A percentile compares a stretch with the other conserved stretches of the same genome.
These are phyloP conservation scores for Opeltia flavorubescens DNA, from an alignment of 495 filamentous ascomycete species.

Conservation along the genomic window DNA sequence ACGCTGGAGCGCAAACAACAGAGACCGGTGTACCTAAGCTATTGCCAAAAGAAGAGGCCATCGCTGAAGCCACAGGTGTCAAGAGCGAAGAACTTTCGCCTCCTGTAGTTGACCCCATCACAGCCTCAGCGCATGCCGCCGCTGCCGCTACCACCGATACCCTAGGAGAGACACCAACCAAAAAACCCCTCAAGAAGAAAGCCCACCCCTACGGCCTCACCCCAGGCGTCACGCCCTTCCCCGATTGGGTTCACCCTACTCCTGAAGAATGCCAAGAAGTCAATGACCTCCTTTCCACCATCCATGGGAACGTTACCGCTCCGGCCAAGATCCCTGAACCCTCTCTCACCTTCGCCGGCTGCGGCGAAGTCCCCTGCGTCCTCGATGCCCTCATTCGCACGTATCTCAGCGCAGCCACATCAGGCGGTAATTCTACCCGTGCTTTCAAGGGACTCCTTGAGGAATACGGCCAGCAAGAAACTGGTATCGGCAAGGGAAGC, in stretches of 20 bases:
- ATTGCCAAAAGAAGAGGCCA: neutral
- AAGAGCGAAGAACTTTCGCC: neutral
- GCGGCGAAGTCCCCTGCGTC: constrained; percentile 85
- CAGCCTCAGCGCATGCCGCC: neutral
- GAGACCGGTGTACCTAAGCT: neutral
- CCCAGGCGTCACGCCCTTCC: constrained; percentile 47
- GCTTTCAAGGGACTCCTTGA: constrained; percentile 60
- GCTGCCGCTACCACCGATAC: neutral
- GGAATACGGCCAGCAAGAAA: constrained; percentile 49
- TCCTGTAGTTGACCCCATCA: neutral
- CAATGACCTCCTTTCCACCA: constrained; percentile 45
- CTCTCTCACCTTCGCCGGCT: constrained; percentile 69
- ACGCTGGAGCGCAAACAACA: neutral
- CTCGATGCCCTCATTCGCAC: constrained; percentile 82
- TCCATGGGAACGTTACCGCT: constrained; percentile 45
- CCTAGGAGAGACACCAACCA: constrained; percentile 1
- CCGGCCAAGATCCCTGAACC: constrained; percentile 61
- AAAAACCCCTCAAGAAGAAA: constrained; percentile 14
- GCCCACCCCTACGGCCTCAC: constrained; percentile 27
- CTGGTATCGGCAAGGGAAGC: constrained; percentile 57
- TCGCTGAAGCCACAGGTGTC: neutral
- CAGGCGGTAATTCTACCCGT: constrained; percentile 45
- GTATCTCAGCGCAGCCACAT: constrained; percentile 62
- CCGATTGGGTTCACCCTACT: constrained; percentile 53
- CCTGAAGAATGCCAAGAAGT: constrained; percentile 60